phyloP scores from a whole-genome alignment of 1,284 basidiomycete genomes.

The Violaceomyces palustris region DNA sequence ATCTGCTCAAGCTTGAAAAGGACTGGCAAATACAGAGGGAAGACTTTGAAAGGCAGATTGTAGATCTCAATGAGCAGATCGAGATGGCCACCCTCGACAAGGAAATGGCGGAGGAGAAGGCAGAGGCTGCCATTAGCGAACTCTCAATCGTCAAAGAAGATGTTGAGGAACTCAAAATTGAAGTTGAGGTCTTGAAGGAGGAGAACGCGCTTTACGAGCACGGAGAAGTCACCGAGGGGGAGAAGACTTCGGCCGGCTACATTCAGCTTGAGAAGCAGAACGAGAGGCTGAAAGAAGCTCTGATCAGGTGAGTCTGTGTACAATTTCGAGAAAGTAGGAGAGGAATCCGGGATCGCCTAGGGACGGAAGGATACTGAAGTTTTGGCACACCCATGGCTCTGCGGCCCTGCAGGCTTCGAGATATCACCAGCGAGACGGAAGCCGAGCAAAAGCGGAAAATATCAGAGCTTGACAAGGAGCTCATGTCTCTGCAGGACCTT shows the following conservation, averaged over 20 bases:
- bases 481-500: constrained; percentile 53
- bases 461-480: constrained; percentile 81
- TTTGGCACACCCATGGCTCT: too few species aligned
- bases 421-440: constrained; percentile 81
- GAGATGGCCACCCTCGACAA: constrained; percentile 94
- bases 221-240: constrained; percentile 6
- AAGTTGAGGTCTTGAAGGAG: constrained; percentile 68
- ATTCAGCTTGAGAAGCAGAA: constrained; percentile 96
- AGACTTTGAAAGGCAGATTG: constrained; percentile 55
- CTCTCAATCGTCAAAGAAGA: constrained; percentile 53
- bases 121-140: constrained; percentile 74
- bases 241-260: constrained; percentile 16
- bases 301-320: constrained; percentile 61
- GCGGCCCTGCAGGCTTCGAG: constrained; percentile 67
- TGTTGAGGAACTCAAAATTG: constrained; percentile 71
- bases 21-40: constrained; percentile 36
- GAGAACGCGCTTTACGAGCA: constrained; percentile 48
- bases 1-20: constrained; percentile 38
- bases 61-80: constrained; percentile 77
- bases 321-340: too few species aligned
- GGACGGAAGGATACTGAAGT: too few species aligned
- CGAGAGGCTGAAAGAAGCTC: constrained; percentile 85
- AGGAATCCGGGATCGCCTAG: too few species aligned
- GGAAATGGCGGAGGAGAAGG: constrained; percentile 91
- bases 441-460: constrained; percentile 76